Evolutionary conservation across 441 rosid genomes (phyloP).

Genomic region (Cnidoscolus chayamansa): DNA sequence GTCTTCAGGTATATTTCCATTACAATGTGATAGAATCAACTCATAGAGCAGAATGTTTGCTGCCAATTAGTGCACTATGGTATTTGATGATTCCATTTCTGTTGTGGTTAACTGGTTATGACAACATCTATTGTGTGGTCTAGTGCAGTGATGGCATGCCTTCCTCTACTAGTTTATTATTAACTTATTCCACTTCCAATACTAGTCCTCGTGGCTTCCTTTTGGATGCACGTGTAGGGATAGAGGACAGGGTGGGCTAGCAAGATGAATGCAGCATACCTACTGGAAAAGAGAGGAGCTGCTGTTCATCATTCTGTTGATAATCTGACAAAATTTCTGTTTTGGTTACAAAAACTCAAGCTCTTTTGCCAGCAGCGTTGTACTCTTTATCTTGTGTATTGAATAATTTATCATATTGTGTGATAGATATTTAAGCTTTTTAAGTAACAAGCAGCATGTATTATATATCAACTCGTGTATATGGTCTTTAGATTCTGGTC

Average conservation of each 20-base stretch:
- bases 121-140: background rate
- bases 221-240: background rate
- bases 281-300: background rate
- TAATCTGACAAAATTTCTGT: background rate
- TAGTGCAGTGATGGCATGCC: background rate
- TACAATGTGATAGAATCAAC: background rate
- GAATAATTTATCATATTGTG: background rate
- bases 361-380: background rate
- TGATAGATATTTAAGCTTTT: background rate
- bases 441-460: background rate
- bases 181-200: background rate
- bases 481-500: background rate
- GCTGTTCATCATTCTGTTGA: background rate
- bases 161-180: background rate
- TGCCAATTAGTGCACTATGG: background rate
- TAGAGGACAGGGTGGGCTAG: background rate
- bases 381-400: background rate
- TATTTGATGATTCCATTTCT: background rate
- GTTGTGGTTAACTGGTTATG: background rate
- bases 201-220: background rate
- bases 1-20: conserved; percentile 71
- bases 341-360: background rate
- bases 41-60: background rate
- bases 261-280: background rate
- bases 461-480: no score